Base-by-base conservation (phyloP, 2,329 filamentous ascomycete genomes). In the Aspergillus sp. region DNA sequence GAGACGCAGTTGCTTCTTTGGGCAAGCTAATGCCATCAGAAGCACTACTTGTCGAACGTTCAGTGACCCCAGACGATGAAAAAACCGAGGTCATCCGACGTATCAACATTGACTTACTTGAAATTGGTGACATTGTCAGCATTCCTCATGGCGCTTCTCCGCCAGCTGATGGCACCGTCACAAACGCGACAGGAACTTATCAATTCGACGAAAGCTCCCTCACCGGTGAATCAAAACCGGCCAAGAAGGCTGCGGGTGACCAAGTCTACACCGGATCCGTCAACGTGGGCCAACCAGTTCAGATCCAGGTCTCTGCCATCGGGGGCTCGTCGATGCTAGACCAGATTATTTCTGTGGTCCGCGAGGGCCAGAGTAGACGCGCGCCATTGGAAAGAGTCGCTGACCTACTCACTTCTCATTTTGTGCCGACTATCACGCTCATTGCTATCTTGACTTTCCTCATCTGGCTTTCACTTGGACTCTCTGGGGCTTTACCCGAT, bases 191-290 rank as follows among this genome's bases (percentile, higher is more conserved):
- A n/a, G 83, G 81, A 3, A 76, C 81, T 44, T 82, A 81, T 41
- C 78, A 74, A 44, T 95, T 96, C 60, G 89, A 96, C 61, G 91
- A 97, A 65, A 90, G 89, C 9, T 94, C 89, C 52, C 74, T 97
- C 51, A 96, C 91, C 1, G 74, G 74, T 49, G 74, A 77, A 60
- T 74, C 74, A 0, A 68, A 61, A 45, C 71, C 72, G 7, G 71
- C 74, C 17, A 63, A 59, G 41, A 77, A 76, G 56, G 50, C 51
- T 3, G 50, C 50, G 1, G 70, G 66, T 3, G 73, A 76, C 41
- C 60, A 65, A 45, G 68, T 76, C 4, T 74, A 67, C 45, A 69
- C 72, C 2, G 74, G 74, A 4, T 73, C 74, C 23, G 68, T 76
- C 44, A 76, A 76, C 45, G 60, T 72, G 33, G 73, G 71, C 5